Evolutionary conservation across 106 monocot genomes (phyloP).

Genomic region (Acorus gramineus): DNA sequence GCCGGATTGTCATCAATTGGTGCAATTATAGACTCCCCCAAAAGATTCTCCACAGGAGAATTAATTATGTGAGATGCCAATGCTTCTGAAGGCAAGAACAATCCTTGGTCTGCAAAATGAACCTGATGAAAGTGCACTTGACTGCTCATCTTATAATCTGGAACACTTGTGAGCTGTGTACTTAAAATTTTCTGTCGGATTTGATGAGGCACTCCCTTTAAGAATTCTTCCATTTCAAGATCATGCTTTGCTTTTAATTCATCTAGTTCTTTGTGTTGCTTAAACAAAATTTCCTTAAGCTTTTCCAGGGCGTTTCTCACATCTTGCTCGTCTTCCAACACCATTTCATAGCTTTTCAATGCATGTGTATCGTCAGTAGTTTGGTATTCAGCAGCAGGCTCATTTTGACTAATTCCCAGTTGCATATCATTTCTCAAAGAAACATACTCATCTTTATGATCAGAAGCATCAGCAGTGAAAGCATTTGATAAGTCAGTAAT

Average conservation of each 20-base stretch:
- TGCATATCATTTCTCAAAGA: too few species aligned
- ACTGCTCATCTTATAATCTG: not conserved
- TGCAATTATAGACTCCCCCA: too few species aligned
- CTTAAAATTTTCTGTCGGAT: constrained; percentile 16
- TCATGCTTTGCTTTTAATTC: constrained; percentile 47
- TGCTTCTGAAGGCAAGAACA: too few species aligned
- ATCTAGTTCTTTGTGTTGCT: constrained; percentile 47
- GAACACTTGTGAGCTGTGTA: constrained; percentile 16
- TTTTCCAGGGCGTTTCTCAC: constrained; percentile 16
- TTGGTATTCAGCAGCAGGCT: not conserved
- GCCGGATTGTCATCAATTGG: too few species aligned
- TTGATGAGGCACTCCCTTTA: constrained; percentile 36
- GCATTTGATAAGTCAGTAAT: too few species aligned
- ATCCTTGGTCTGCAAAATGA: too few species aligned
- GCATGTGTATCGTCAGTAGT: not conserved
- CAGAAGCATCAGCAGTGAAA: too few species aligned
- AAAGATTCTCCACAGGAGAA: too few species aligned
- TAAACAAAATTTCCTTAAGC: constrained; percentile 18
- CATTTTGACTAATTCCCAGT: not conserved
- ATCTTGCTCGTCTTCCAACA: constrained; percentile 11
- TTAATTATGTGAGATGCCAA: too few species aligned
- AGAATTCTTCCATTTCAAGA: constrained; percentile 19
- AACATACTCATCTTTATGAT: too few species aligned
- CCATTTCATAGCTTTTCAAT: not conserved
- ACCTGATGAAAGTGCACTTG: too few species aligned